A percentile compares a stretch with the other conserved stretches of the same genome.
phyloP scores from a whole-genome alignment of 73 alveolate species.

The Uronychia binucleata region DNA sequence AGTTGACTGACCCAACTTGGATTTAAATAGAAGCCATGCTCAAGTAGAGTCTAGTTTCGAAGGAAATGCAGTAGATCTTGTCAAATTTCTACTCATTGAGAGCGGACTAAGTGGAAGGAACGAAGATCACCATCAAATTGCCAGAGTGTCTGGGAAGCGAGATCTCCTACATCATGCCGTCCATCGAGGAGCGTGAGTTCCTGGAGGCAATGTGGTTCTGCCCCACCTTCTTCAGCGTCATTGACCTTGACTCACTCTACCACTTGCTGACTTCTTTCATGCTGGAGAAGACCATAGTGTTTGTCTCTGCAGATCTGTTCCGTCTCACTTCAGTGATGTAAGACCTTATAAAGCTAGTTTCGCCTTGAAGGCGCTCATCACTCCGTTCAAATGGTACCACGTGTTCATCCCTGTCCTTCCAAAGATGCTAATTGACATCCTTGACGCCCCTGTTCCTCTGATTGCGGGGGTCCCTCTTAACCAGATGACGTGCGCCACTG shows the following conservation, averaged over 20 bases:
- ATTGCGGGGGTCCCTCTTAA: conserved; percentile 63
- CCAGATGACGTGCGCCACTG: no score
- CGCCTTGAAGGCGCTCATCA: conserved; percentile 53
- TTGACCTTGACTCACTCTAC: conserved; percentile 41
- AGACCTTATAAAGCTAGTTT: no score
- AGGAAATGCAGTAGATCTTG: neutral
- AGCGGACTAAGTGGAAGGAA: neutral
- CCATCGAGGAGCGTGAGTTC: neutral
- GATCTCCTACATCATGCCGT: no score
- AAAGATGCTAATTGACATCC: conserved; percentile 52
- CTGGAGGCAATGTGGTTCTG: conserved; percentile 50
- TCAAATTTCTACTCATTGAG: neutral
- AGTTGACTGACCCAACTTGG: neutral
- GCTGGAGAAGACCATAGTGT: conserved; percentile 68
- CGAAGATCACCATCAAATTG: neutral
- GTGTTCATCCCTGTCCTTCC: conserved; percentile 67
- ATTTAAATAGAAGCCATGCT: neutral
- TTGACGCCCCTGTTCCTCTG: conserved; percentile 77
- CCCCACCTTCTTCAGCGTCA: conserved; percentile 47
- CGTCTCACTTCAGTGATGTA: conserved; percentile 48
- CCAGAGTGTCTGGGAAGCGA: no score
- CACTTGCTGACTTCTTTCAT: conserved; percentile 49
- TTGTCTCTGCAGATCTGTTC: conserved; percentile 54
- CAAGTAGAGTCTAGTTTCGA: neutral
- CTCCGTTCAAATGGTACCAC: conserved; percentile 75